A percentile compares a stretch with the other conserved stretches of the same genome.
Conservation (phyloP, 306 rosid genomes). For the Sicyos edulis region DNA sequence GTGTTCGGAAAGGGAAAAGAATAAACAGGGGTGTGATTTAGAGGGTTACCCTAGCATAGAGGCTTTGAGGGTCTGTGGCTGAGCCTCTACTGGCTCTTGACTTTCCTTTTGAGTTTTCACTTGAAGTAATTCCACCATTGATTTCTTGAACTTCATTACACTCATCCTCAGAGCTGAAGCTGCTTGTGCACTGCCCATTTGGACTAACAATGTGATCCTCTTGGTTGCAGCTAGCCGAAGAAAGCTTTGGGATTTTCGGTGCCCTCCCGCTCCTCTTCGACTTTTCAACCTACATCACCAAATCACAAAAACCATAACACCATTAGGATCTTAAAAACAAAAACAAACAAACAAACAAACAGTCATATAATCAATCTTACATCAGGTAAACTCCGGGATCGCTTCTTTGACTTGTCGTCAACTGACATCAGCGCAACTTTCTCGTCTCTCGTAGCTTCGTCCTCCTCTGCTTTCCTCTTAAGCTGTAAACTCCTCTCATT, state of each 20-base stretch:
- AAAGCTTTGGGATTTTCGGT: constrained; percentile 39
- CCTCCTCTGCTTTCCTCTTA: constrained; percentile 28
- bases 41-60: constrained; percentile 68
- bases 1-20: too few species aligned
- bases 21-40: too few species aligned
- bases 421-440: constrained; percentile 6
- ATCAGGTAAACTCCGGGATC: constrained; percentile 42
- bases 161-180: constrained; percentile 57
- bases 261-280: constrained; percentile 40
- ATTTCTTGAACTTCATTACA: constrained; percentile 42
- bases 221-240: constrained; percentile 33
- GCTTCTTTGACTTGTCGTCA: constrained; percentile 37
- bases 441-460: constrained; percentile 32
- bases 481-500: constrained; percentile 24
- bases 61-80: constrained; percentile 72
- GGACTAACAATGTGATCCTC: constrained; percentile 33
- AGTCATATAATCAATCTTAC: constrained; percentile 28
- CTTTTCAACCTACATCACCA: constrained; percentile 34
- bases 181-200: constrained; percentile 42
- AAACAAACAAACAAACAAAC: neutral
- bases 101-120: constrained; percentile 40
- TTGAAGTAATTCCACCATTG: constrained; percentile 40
- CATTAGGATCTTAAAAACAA: neutral
- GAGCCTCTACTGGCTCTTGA: constrained; percentile 45
- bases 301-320: constrained; percentile 10